Base-by-base conservation (phyloP, 495 filamentous ascomycete genomes). In the Paragyromitra xinjiangensis region DNA sequence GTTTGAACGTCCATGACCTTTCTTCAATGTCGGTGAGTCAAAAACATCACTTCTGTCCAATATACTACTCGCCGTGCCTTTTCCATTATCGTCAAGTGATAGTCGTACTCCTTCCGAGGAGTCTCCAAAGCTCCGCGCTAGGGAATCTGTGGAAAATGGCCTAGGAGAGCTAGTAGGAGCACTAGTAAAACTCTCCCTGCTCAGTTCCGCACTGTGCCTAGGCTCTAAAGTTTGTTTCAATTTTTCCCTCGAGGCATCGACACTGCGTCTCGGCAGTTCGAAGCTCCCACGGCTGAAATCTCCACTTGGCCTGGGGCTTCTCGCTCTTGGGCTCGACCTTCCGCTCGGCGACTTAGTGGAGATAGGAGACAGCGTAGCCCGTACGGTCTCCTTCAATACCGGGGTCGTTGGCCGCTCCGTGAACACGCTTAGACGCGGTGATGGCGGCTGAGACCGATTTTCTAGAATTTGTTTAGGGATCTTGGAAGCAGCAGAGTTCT, bases 11-110 rank as follows among this genome's bases (percentile, higher is more conserved):
- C 50, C 24, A 37, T 69, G 79, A 12, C 53, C 65, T 29, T 64
- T 68, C 44, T 79, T 82, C 42, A 95, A 91, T 8, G 92, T 92
- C 53, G 94, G 95, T n/a, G 91, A 91, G 68, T 92, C 90, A 81
- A 99, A 98, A 19, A 97, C 92, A 81, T 95, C 93, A 75, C 93
- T 97, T 26, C 92, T 89, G 56, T 89, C 88, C 12, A 99, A 85
- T 16, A 98, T 97, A 82, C 96, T 93, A 83, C 95, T 98, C 9
- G 92, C 94, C 50, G 95, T 95, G 53, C 64, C 51, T 37, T 67
- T 79, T 26, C 55, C 65, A 9, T 64, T 74, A 14, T 81, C 80
- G 40, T 81, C 80, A 22, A 71, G 71, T 4, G 78, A 81, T 72
- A 81, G 26, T 48, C 75, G 75, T 39, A 81, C 73, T 45, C 62